These are phyloP conservation scores for Thalassia testudinum DNA, from an alignment of 116 monocot genomes.

Conservation along the genomic window DNA sequence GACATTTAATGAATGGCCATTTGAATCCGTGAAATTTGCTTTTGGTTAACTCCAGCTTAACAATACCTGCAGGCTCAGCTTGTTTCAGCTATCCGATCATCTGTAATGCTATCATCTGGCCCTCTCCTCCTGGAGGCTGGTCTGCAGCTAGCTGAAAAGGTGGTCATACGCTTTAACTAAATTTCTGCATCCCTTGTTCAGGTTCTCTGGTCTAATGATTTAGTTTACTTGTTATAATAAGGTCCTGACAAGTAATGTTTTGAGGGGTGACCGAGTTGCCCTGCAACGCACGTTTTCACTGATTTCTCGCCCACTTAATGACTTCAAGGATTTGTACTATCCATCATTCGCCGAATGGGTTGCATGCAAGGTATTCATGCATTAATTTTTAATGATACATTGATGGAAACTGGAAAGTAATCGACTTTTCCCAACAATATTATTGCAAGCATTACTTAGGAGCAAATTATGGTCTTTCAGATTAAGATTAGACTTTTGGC, in stretches of 20 bases:
- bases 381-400: neutral
- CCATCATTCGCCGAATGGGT: slow-evolving; percentile 99
- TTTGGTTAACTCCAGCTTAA: too few species aligned
- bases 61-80: slow-evolving; percentile 89
- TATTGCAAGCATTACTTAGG: too few species aligned
- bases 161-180: slow-evolving; percentile 5
- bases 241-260: slow-evolving; percentile 73
- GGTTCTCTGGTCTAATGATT: neutral
- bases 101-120: slow-evolving; percentile 52
- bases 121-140: slow-evolving; percentile 95
- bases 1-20: too few species aligned
- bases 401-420: too few species aligned
- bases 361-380: slow-evolving; percentile 67
- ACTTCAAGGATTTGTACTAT: slow-evolving; percentile 81
- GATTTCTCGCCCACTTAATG: slow-evolving; percentile 71
- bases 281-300: slow-evolving; percentile 71
- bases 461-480: slow-evolving; percentile 14
- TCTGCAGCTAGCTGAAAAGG: slow-evolving; percentile 77
- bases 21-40: too few species aligned
- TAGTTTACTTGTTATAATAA: slow-evolving; percentile 12
- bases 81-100: slow-evolving; percentile 88
- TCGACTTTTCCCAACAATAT: too few species aligned
- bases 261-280: slow-evolving; percentile 73
- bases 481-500: slow-evolving; percentile 79
- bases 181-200: neutral